Conservation (phyloP, 768 basidiomycete species). For the Hypholoma sublateritium region DNA sequence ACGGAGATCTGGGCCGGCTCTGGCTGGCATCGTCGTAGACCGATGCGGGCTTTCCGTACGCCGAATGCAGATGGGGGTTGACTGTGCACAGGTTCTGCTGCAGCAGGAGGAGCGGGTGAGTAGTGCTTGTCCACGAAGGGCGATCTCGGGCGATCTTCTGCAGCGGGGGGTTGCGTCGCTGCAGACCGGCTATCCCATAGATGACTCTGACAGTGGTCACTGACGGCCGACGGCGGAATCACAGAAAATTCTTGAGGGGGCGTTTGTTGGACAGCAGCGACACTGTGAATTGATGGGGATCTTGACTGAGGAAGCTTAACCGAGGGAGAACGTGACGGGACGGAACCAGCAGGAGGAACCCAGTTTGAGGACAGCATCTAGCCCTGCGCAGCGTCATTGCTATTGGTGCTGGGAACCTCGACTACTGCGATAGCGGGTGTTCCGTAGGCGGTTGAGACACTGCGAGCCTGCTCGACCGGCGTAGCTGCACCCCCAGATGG, state of each 20-base stretch:
- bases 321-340: constrained; percentile 19
- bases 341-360: constrained; percentile 11
- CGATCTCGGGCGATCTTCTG: constrained; percentile 12
- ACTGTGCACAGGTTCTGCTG: neutral
- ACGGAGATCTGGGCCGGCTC: constrained; percentile 15
- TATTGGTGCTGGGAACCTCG: constrained; percentile 12
- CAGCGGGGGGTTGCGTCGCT: constrained; percentile 4
- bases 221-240: constrained; percentile 17
- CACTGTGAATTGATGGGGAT: constrained; percentile 14
- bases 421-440: constrained; percentile 8
- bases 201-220: constrained; percentile 21
- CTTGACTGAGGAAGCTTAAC: constrained; percentile 18
- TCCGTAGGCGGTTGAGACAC: constrained; percentile 10
- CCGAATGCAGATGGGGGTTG: neutral
- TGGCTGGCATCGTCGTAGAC: neutral
- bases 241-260: constrained; percentile 12
- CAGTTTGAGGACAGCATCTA: constrained; percentile 16
- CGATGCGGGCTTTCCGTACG: neutral
- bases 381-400: constrained; percentile 6
- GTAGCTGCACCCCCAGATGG: constrained; percentile 7
- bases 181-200: constrained; percentile 15
- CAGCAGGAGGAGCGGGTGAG: neutral
- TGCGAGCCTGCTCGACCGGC: constrained; percentile 11
- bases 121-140: constrained; percentile 4
- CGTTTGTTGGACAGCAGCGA: constrained; percentile 6